These are phyloP conservation scores for Suillus tomentosus DNA, from an alignment of 768 basidiomycete species.

Conservation along the genomic window DNA sequence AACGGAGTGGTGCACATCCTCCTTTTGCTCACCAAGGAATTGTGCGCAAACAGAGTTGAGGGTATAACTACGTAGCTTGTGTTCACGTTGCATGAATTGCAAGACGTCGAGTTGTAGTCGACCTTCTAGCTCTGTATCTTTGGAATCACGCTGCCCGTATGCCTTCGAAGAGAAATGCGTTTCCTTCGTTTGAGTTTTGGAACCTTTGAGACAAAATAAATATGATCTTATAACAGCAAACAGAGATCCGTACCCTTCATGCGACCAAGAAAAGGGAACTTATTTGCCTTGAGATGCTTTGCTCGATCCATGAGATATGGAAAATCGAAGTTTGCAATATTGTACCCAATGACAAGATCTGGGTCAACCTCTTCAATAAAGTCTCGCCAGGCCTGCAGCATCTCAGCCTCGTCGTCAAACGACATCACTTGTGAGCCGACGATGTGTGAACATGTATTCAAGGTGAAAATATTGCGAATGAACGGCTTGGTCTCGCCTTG, in stretches of 20 bases:
- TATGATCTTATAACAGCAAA: neutral
- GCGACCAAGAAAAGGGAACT: slow-evolving; percentile 77
- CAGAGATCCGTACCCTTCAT: slow-evolving; percentile 56
- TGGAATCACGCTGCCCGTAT: slow-evolving; percentile 95
- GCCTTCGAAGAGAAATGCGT: slow-evolving; percentile 99
- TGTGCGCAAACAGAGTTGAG: slow-evolving; percentile 98
- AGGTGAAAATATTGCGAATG: slow-evolving; percentile 94
- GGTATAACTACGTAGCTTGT: slow-evolving; percentile 95
- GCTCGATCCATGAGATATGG: slow-evolving; percentile 95
- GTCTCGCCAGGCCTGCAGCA: slow-evolving; percentile 86
- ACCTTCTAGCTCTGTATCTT: slow-evolving; percentile 88
- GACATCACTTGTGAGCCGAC: slow-evolving; percentile 96
- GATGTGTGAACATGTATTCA: slow-evolving; percentile 92
- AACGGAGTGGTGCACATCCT: slow-evolving; percentile 98
- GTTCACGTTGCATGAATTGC: slow-evolving; percentile 98
- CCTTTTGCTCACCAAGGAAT: slow-evolving; percentile 98
- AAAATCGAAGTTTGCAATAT: slow-evolving; percentile 92
- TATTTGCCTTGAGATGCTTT: slow-evolving; percentile 67
- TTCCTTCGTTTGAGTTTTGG: slow-evolving; percentile 80
- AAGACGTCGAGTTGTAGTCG: slow-evolving; percentile 94
- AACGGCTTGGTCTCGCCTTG: slow-evolving; percentile 91
- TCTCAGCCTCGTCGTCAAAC: slow-evolving; percentile 69
- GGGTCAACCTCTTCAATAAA: slow-evolving; percentile 92
- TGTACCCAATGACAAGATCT: slow-evolving; percentile 96
- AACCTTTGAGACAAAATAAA: slow-evolving; percentile 45